Evolutionary conservation across 2,329 filamentous ascomycete species (phyloP).

Genomic region (Scedosporium boydii): DNA sequence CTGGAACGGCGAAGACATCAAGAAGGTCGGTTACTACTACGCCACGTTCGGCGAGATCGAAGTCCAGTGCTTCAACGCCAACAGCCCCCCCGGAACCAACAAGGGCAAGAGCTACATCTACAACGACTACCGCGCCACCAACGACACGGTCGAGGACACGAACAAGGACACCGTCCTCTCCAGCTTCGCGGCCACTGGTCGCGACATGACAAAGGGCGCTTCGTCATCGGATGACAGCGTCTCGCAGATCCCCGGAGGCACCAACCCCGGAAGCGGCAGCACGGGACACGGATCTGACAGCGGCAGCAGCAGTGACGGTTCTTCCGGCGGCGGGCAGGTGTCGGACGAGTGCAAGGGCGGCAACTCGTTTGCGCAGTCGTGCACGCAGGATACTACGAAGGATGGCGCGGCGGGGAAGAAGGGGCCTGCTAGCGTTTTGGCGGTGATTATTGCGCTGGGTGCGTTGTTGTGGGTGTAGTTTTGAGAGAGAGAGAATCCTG

Average conservation of each 20-base stretch:
- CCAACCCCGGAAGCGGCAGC: constrained; percentile 1
- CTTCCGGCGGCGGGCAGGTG: not conserved
- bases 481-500: not conserved
- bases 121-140: constrained; percentile 53
- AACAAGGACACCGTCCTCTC: constrained; percentile 67
- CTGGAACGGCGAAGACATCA: constrained; percentile 76
- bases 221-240: constrained; percentile 13
- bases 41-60: constrained; percentile 66
- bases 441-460: constrained; percentile 2
- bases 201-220: constrained; percentile 51
- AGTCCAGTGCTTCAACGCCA: constrained; percentile 75
- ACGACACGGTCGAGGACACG: constrained; percentile 68
- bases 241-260: constrained; percentile 11
- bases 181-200: constrained; percentile 72
- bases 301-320: constrained; percentile 6
- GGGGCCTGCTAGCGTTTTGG: constrained; percentile 1
- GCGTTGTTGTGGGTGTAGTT: constrained; percentile 1
- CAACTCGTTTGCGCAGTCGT: constrained; percentile 11
- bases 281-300: not conserved
- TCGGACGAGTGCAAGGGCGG: not conserved
- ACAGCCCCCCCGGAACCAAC: constrained; percentile 53
- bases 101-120: constrained; percentile 68
- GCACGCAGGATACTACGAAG: constrained; percentile 1
- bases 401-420: not conserved
- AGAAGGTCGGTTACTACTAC: constrained; percentile 80